These are phyloP conservation scores for Pseudopithomyces maydicus DNA, from an alignment of 2,329 filamentous ascomycete species.

Conservation along the genomic window DNA sequence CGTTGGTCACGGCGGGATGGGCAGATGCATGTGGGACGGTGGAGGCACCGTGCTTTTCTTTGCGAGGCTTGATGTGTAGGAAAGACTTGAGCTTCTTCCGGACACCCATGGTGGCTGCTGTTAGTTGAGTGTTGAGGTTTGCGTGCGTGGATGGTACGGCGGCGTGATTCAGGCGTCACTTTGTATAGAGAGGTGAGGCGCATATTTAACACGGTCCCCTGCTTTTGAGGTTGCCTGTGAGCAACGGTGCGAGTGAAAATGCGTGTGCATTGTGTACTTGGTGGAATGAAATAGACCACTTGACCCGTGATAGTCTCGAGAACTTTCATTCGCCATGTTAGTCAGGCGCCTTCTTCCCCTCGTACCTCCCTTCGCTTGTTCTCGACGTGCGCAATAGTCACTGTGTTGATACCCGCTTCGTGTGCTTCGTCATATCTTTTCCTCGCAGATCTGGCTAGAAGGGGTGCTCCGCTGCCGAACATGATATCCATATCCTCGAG, in stretches of 20 bases:
- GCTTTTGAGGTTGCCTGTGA: too few relatives aligned
- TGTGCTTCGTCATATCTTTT: conserved; percentile 12
- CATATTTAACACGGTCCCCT: too few relatives aligned
- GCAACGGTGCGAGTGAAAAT: too few relatives aligned
- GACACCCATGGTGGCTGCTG: not conserved
- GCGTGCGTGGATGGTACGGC: too few relatives aligned
- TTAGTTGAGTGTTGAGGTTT: not conserved
- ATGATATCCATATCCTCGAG: conserved; percentile 85
- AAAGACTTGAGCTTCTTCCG: not conserved
- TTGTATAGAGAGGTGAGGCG: too few relatives aligned
- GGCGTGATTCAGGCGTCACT: too few relatives aligned
- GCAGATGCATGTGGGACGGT: not conserved
- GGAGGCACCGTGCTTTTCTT: not conserved
- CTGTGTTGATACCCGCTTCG: conserved; percentile 10
- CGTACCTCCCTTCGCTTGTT: not conserved
- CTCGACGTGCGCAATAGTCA: conserved; percentile 2
- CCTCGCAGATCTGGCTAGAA: conserved; percentile 7
- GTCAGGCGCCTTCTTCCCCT: not conserved
- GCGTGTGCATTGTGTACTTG: too few relatives aligned
- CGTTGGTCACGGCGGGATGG: not conserved
- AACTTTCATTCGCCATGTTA: not conserved
- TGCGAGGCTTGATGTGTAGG: not conserved
- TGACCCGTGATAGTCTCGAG: too few relatives aligned
- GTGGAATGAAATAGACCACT: too few relatives aligned
- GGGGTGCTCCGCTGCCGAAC: conserved; percentile 57